These are phyloP conservation scores for Penicillium parvum DNA, from an alignment of 495 filamentous ascomycete genomes.

Conservation along the genomic window DNA sequence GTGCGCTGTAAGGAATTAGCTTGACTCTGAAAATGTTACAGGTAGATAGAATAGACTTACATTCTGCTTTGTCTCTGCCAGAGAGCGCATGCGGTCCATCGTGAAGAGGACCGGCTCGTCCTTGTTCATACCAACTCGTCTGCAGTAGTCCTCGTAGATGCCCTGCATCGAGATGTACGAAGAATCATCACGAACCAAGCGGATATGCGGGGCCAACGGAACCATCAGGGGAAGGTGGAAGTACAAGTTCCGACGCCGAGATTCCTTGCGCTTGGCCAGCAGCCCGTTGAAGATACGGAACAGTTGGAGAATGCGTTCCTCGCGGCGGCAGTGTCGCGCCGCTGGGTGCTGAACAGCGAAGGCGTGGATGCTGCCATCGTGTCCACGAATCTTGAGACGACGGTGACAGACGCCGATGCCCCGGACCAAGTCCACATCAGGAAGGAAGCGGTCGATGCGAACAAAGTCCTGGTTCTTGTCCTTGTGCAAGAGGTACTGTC, in stretches of 20 bases:
- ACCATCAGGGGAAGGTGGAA: constrained; percentile 96
- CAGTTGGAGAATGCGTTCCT: constrained; percentile 93
- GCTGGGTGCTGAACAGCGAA: constrained; percentile 97
- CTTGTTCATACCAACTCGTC: constrained; percentile 78
- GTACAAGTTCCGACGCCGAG: constrained; percentile 83
- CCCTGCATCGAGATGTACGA: constrained; percentile 93
- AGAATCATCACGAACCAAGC: constrained; percentile 89
- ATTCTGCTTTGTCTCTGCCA: constrained; percentile 62
- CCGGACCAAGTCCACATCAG: constrained; percentile 86
- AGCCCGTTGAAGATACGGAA: constrained; percentile 96
- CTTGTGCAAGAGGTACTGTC: constrained; percentile 92
- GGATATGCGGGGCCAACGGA: constrained; percentile 85
- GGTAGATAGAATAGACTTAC: constrained; percentile 40
- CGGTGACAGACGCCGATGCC: constrained; percentile 85
- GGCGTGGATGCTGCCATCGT: constrained; percentile 90
- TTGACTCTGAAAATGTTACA: neutral
- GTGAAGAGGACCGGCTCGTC: constrained; percentile 93
- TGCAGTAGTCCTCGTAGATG: constrained; percentile 92
- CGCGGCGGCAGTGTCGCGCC: constrained; percentile 81
- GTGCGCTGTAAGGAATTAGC: constrained; percentile 47
- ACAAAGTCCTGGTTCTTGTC: constrained; percentile 99
- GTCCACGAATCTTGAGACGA: constrained; percentile 91
- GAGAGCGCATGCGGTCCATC: constrained; percentile 81
- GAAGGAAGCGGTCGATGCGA: constrained; percentile 92
- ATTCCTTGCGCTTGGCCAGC: constrained; percentile 87